Evolutionary conservation across 345 rosid species (phyloP).

Genomic region (Aquilaria yunnanensis): DNA sequence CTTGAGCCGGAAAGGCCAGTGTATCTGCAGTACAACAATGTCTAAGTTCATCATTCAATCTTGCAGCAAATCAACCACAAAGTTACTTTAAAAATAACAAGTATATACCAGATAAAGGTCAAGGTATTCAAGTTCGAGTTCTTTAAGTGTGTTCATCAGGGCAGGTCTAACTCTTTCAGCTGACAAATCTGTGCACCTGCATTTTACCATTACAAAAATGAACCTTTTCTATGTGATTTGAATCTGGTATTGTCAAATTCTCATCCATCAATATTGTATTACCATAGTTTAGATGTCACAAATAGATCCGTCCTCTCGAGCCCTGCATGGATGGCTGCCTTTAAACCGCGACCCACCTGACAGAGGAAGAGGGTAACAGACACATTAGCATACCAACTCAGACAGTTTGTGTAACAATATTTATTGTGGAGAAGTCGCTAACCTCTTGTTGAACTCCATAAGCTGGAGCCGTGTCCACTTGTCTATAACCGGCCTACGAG

Average conservation of each 20-base stretch:
- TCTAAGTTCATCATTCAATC: not conserved
- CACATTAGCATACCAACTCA: too few species aligned
- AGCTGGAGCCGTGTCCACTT: conserved; percentile 42
- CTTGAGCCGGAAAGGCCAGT: conserved; percentile 48
- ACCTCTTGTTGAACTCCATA: conserved; percentile 40
- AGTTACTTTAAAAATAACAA: not conserved
- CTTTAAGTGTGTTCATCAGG: conserved; percentile 37
- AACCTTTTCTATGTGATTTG: too few species aligned
- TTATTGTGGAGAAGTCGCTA: too few species aligned
- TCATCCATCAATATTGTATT: not conserved
- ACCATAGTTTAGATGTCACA: conserved; percentile 53
- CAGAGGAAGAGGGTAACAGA: not conserved
- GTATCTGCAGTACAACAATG: conserved; percentile 27
- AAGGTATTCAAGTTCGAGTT: conserved; percentile 51
- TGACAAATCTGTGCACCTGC: conserved; percentile 45
- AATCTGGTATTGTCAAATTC: not conserved
- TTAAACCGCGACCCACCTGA: conserved; percentile 40
- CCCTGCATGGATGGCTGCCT: conserved; percentile 42
- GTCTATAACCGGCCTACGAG: conserved; percentile 43
- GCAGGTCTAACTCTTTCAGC: conserved; percentile 46
- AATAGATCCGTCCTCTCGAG: conserved; percentile 46
- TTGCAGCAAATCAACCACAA: not conserved
- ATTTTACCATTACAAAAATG: not conserved
- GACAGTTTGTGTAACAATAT: too few species aligned
- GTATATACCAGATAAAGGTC: conserved; percentile 43